phyloP scores from a whole-genome alignment of 2,329 filamentous ascomycete genomes.

The Emmonsiellopsis sp. region DNA sequence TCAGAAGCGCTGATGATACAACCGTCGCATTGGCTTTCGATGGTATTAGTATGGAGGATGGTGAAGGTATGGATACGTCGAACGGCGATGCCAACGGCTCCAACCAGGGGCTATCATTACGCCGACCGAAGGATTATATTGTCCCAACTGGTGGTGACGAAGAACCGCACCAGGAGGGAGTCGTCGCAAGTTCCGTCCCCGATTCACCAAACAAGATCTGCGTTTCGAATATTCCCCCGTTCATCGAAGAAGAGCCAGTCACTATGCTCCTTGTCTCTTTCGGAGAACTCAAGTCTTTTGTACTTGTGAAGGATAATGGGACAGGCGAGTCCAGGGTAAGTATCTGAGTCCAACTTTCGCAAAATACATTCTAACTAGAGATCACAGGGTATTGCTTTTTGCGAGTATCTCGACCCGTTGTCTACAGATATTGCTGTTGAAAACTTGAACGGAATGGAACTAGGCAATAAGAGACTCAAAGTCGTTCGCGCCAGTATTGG shows the following conservation, averaged over 20 bases:
- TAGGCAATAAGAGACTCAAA: slow-evolving; percentile 77
- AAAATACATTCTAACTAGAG: slow-evolving; percentile 6
- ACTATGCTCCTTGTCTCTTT: slow-evolving; percentile 84
- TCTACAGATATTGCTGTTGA: slow-evolving; percentile 78
- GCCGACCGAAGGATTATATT: slow-evolving; percentile 93
- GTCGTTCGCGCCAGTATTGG: slow-evolving; percentile 86
- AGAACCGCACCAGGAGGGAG: slow-evolving; percentile 61
- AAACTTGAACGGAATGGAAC: slow-evolving; percentile 83
- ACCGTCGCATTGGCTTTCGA: slow-evolving; percentile 87
- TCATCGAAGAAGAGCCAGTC: slow-evolving; percentile 84
- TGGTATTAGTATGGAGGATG: slow-evolving; percentile 76
- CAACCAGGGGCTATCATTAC: slow-evolving; percentile 56
- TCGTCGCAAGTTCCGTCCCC: slow-evolving; percentile 69
- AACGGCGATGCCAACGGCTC: slow-evolving; percentile 46
- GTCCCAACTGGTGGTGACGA: slow-evolving; percentile 72
- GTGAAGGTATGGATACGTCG: slow-evolving; percentile 43
- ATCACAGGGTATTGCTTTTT: slow-evolving; percentile 81
- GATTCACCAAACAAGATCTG: slow-evolving; percentile 95
- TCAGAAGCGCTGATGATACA: slow-evolving; percentile 76
- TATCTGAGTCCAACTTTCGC: slow-evolving; percentile 11
- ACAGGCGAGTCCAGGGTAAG: slow-evolving; percentile 81
- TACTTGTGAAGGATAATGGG: slow-evolving; percentile 74
- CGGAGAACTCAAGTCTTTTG: slow-evolving; percentile 84
- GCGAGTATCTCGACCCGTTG: slow-evolving; percentile 73
- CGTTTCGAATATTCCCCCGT: slow-evolving; percentile 78